These are phyloP conservation scores for Lathyrus aphaca DNA, from an alignment of 306 rosid species.

Conservation along the genomic window DNA sequence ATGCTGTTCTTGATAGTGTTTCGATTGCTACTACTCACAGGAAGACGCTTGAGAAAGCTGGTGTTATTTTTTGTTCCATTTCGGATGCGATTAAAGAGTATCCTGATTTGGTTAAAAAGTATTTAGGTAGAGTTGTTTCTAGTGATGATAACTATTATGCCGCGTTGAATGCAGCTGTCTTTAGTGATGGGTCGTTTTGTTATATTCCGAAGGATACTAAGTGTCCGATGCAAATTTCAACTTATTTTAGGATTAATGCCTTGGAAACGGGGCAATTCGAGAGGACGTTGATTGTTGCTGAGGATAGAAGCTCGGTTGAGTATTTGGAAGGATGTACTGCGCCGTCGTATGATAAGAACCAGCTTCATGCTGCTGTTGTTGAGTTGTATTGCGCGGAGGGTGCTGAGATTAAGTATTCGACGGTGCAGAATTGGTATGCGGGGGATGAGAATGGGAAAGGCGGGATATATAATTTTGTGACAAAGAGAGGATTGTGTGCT, in stretches of 20 bases:
- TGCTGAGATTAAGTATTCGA: slow-evolving; percentile 90
- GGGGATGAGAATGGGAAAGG: slow-evolving; percentile 90
- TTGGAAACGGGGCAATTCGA: slow-evolving; percentile 90
- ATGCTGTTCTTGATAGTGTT: slow-evolving; percentile 85
- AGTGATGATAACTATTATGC: slow-evolving; percentile 82
- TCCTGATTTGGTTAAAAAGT: slow-evolving; percentile 72
- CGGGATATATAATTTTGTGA: slow-evolving; percentile 80
- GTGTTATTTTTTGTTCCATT: slow-evolving; percentile 86
- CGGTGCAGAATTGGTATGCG: slow-evolving; percentile 95
- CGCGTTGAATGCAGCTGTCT: slow-evolving; percentile 80
- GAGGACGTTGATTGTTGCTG: slow-evolving; percentile 93
- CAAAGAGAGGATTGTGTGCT: slow-evolving; percentile 86
- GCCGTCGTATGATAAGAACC: slow-evolving; percentile 85
- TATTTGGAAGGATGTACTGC: slow-evolving; percentile 96
- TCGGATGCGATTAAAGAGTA: slow-evolving; percentile 84
- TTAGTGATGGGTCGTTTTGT: slow-evolving; percentile 89
- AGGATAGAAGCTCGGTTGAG: slow-evolving; percentile 85
- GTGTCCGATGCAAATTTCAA: slow-evolving; percentile 92
- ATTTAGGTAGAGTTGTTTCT: slow-evolving; percentile 81
- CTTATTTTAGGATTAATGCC: slow-evolving; percentile 84
- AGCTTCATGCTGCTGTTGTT: slow-evolving; percentile 95
- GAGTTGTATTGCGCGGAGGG: slow-evolving; percentile 75
- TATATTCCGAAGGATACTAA: slow-evolving; percentile 75
- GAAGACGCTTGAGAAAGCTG: slow-evolving; percentile 73
- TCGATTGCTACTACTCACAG: slow-evolving; percentile 91